Evolutionary conservation across 2,329 filamentous ascomycete species (phyloP).

Genomic region (Coniella lustricola): DNA sequence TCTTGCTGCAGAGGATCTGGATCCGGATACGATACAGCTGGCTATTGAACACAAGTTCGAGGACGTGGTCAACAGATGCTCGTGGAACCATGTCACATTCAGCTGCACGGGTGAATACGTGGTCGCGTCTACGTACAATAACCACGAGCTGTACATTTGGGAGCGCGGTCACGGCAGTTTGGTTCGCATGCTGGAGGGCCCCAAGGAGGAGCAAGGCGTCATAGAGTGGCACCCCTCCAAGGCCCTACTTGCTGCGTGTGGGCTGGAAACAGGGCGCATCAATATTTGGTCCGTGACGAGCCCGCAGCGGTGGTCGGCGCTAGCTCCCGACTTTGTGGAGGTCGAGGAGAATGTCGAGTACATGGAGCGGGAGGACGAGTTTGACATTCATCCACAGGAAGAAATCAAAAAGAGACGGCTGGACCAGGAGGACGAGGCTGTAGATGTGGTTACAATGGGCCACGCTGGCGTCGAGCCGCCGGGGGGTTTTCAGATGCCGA

Average conservation of each 20-base stretch:
- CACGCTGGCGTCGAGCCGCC: constrained; percentile 53
- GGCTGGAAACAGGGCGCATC: constrained; percentile 84
- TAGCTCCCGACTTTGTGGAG: constrained; percentile 94
- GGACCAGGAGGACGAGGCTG: constrained; percentile 86
- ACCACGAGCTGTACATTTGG: constrained; percentile 98
- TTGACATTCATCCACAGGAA: constrained; percentile 93
- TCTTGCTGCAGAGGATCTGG: constrained; percentile 58
- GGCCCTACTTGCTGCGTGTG: constrained; percentile 82
- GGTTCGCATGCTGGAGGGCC: constrained; percentile 93
- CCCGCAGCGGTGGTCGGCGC: constrained; percentile 92
- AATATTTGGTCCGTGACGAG: constrained; percentile 95
- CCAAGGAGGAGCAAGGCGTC: constrained; percentile 90
- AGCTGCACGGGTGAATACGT: constrained; percentile 93
- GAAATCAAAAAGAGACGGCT: constrained; percentile 87
- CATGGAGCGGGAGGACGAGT: constrained; percentile 91
- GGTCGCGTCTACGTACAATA: constrained; percentile 93
- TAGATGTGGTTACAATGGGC: constrained; percentile 80
- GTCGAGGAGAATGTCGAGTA: constrained; percentile 99
- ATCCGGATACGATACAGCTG: constrained; percentile 79
- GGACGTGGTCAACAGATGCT: constrained; percentile 88
- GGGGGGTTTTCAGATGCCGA: constrained; percentile 74
- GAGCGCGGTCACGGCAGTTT: constrained; percentile 88
- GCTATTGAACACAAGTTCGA: constrained; percentile 97
- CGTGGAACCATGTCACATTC: constrained; percentile 97
- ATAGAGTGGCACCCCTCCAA: constrained; percentile 95